Evolutionary conservation across 2,329 filamentous ascomycete genomes (phyloP).

Genomic region (Botrytis aclada): DNA sequence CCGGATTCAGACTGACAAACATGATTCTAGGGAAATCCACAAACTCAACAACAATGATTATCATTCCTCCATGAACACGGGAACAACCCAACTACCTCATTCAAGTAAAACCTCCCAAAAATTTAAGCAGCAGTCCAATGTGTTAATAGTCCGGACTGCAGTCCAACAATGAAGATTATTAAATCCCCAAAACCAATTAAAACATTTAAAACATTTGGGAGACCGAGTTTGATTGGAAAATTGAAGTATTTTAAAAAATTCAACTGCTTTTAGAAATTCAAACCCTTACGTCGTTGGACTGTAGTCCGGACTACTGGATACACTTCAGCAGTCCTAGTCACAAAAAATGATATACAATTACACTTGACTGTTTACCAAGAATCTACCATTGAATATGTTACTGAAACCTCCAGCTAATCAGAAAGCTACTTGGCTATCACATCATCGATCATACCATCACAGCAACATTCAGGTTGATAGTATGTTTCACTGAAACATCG

Average conservation of each 20-base stretch:
- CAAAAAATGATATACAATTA: not conserved
- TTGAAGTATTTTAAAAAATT: too few relatives aligned
- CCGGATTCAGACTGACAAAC: not conserved
- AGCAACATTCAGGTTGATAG: not conserved
- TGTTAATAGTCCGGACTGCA: too few relatives aligned
- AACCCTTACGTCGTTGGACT: too few relatives aligned
- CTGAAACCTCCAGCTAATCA: not conserved
- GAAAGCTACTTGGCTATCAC: not conserved
- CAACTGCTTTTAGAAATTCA: too few relatives aligned
- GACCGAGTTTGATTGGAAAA: too few relatives aligned
- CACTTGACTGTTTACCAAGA: not conserved
- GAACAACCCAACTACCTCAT: not conserved
- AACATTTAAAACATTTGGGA: too few relatives aligned
- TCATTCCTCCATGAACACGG: not conserved
- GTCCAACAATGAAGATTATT: too few relatives aligned
- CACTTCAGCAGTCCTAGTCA: not conserved
- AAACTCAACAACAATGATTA: not conserved
- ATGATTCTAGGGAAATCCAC: too few relatives aligned
- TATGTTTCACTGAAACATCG: not conserved
- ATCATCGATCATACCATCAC: not conserved
- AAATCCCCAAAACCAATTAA: too few relatives aligned
- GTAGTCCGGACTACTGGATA: too few relatives aligned
- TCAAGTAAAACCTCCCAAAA: not conserved
- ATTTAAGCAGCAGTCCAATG: not conserved
- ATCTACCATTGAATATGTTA: not conserved